Evolutionary conservation across 2,329 filamentous ascomycete genomes (phyloP).

Genomic region (Hymenoscyphus fraxineus): DNA sequence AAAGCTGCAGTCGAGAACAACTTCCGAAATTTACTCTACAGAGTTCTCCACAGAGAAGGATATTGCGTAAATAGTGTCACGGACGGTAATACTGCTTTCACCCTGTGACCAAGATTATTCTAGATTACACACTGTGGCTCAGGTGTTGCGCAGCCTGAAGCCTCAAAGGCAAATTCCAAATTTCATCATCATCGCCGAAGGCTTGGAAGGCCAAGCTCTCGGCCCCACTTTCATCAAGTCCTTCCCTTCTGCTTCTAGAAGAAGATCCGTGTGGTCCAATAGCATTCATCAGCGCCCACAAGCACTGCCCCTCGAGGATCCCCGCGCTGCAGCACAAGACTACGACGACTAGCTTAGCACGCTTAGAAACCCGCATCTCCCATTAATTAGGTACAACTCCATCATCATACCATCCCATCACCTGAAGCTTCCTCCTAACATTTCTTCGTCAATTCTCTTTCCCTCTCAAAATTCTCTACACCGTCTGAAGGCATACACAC

Average conservation of each 20-base stretch:
- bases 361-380: background rate
- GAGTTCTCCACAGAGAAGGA: too few species aligned
- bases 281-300: background rate
- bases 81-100: too few species aligned
- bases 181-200: background rate
- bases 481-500: background rate
- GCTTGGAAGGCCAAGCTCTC: background rate
- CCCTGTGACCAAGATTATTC: slow-evolving; percentile 8
- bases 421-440: background rate
- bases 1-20: background rate
- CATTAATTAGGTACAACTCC: too few species aligned
- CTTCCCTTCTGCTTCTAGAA: background rate
- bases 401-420: too few species aligned
- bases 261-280: slow-evolving; percentile 1
- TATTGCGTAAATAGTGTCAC: too few species aligned
- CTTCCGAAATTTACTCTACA: background rate
- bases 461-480: background rate
- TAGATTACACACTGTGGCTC: slow-evolving; percentile 12
- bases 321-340: background rate
- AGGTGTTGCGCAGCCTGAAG: slow-evolving; percentile 6
- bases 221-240: background rate
- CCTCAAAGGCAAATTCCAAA: too few species aligned
- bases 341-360: background rate
- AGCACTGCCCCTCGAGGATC: background rate
- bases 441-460: background rate